Conservation (phyloP, 2,329 filamentous ascomycete species). For the Aspergillus quadricinctus region DNA sequence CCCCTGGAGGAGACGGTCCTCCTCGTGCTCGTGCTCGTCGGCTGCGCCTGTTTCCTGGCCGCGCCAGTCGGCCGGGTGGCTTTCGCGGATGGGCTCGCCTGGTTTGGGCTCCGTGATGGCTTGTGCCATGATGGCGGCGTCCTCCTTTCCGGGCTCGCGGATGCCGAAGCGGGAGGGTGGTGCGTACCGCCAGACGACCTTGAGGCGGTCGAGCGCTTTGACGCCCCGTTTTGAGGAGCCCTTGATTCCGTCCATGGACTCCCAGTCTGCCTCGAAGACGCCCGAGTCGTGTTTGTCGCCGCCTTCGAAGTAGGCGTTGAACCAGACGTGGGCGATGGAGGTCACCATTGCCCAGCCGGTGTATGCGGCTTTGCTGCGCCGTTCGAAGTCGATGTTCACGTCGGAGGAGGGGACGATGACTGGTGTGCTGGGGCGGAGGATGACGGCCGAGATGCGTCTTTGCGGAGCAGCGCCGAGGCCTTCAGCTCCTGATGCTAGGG, state of each 20-base stretch:
- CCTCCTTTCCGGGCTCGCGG: slow-evolving; percentile 20
- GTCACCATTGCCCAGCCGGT: slow-evolving; percentile 83
- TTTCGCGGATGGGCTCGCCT: slow-evolving; percentile 67
- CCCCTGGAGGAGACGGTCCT: not conserved
- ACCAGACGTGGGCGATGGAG: slow-evolving; percentile 92
- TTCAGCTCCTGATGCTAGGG: not conserved
- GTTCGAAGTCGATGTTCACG: slow-evolving; percentile 84
- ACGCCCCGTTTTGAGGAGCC: slow-evolving; percentile 79
- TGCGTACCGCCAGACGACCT: slow-evolving; percentile 73
- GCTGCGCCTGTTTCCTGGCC: slow-evolving; percentile 46
- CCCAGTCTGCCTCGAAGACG: slow-evolving; percentile 68
- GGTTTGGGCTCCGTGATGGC: slow-evolving; percentile 62
- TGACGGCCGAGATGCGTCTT: slow-evolving; percentile 65
- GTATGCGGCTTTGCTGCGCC: slow-evolving; percentile 74
- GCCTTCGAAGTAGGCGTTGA: slow-evolving; percentile 92
- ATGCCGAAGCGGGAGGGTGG: slow-evolving; percentile 13
- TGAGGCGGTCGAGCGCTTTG: slow-evolving; percentile 72
- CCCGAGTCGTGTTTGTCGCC: slow-evolving; percentile 66
- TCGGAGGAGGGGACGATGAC: slow-evolving; percentile 76
- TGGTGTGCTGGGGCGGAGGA: slow-evolving; percentile 67
- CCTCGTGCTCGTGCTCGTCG: slow-evolving; percentile 2
- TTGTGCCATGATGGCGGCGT: slow-evolving; percentile 22
- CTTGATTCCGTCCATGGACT: slow-evolving; percentile 89
- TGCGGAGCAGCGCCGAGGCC: slow-evolving; percentile 36
- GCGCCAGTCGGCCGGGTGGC: slow-evolving; percentile 69